phyloP scores from a whole-genome alignment of 73 alveolate genomes.

The Tetrahymena borealis region DNA sequence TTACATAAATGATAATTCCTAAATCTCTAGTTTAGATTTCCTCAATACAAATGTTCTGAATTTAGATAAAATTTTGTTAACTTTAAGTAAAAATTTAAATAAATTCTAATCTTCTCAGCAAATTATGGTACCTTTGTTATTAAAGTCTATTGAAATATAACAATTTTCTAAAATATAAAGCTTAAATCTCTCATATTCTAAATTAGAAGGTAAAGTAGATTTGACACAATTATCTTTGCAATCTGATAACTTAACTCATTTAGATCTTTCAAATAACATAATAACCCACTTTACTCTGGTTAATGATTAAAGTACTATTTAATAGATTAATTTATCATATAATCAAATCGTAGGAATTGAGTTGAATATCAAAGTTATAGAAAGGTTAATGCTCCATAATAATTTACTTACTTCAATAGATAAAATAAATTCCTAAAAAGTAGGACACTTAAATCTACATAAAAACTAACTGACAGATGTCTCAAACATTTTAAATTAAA shows the following conservation, averaged over 20 bases:
- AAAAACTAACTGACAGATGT: not conserved
- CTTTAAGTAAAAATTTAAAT: not conserved
- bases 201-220: no score
- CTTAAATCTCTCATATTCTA: no score
- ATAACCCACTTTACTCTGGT: no score
- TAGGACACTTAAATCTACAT: not conserved
- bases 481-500: not conserved
- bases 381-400: not conserved
- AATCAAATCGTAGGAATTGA: no score
- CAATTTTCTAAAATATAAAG: no score
- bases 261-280: no score
- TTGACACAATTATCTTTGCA: no score
- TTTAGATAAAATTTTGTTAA: not conserved
- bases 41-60: not conserved
- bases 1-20: not conserved
- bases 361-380: no score
- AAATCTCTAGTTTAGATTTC: not conserved
- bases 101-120: not conserved
- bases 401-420: not conserved
- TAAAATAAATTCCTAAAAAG: not conserved
- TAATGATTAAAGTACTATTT: no score
- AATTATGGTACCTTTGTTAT: not conserved
- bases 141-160: no score
- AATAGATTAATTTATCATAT: no score
- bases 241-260: no score